Percentiles rank a stretch among this genome's conserved stretches.
phyloP scores from a whole-genome alignment of 441 rosid species.

The Geranium incanum region DNA sequence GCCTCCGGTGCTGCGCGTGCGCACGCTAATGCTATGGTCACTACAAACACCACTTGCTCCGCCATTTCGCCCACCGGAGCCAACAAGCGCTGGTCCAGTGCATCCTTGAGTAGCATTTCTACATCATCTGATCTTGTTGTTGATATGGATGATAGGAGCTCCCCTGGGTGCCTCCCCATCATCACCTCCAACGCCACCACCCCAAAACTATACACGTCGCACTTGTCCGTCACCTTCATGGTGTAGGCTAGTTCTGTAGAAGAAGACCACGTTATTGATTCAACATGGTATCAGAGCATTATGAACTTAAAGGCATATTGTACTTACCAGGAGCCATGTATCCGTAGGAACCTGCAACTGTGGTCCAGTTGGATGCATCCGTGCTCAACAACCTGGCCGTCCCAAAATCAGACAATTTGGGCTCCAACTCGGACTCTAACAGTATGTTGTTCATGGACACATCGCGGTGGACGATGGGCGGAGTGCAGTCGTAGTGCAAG shows the following conservation, averaged over 20 bases:
- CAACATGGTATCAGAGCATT: too few species aligned
- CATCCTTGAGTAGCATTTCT: constrained; percentile 32
- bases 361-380: constrained; percentile 51
- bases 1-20: constrained; percentile 28
- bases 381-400: constrained; percentile 45
- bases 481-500: constrained; percentile 57
- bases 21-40: constrained; percentile 40
- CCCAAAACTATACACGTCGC: constrained; percentile 58
- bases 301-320: too few species aligned
- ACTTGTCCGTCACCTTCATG: constrained; percentile 45
- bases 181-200: constrained; percentile 49
- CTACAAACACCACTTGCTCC: constrained; percentile 33
- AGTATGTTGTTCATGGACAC: constrained; percentile 43
- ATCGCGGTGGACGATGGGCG: constrained; percentile 51
- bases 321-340: constrained; percentile 66
- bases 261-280: too few species aligned
- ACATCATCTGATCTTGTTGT: constrained; percentile 5
- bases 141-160: constrained; percentile 32
- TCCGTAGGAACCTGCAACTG: constrained; percentile 50
- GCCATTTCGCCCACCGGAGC: constrained; percentile 37
- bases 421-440: constrained; percentile 44
- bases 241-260: constrained; percentile 52
- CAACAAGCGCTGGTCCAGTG: constrained; percentile 42
- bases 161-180: constrained; percentile 69
- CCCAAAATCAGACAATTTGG: constrained; percentile 56